Evolutionary conservation across 129 eudicot species (phyloP).

Genomic region (Smallanthus sonchifolius): DNA sequence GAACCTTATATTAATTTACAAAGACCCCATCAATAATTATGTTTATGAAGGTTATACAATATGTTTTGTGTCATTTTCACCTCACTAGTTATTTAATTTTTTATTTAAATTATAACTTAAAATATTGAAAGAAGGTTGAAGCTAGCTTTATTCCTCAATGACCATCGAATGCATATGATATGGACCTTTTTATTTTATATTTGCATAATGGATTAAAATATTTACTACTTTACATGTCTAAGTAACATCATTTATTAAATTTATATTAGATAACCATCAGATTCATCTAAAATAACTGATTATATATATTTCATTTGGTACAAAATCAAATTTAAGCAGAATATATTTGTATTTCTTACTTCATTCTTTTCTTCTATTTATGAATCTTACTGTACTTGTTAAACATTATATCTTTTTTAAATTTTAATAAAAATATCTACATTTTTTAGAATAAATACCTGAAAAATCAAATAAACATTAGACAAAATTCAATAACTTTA

Average conservation of each 20-base stretch:
- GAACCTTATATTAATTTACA: constrained; percentile 1
- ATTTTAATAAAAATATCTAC: too few species aligned
- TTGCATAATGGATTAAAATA: not conserved
- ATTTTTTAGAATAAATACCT: too few species aligned
- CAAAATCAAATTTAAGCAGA: too few species aligned
- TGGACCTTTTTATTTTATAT: not conserved
- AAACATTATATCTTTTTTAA: too few species aligned
- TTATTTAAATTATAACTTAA: not conserved
- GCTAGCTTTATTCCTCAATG: constrained; percentile 29
- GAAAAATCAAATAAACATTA: too few species aligned
- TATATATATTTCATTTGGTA: too few species aligned
- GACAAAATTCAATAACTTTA: constrained; percentile 9
- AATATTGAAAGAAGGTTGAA: constrained; percentile 8
- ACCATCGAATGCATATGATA: constrained; percentile 13
- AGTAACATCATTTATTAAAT: not conserved
- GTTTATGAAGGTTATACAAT: constrained; percentile 2
- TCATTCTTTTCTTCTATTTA: too few species aligned
- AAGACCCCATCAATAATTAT: constrained; percentile 19
- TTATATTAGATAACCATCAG: not conserved
- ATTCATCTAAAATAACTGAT: not conserved
- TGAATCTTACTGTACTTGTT: too few species aligned
- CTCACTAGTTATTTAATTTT: not conserved
- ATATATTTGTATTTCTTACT: too few species aligned
- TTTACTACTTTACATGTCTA: not conserved
- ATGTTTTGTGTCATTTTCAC: constrained; percentile 19